These are phyloP conservation scores for Silene coronaria DNA, from an alignment of 179 eudicot species.

Conservation along the genomic window DNA sequence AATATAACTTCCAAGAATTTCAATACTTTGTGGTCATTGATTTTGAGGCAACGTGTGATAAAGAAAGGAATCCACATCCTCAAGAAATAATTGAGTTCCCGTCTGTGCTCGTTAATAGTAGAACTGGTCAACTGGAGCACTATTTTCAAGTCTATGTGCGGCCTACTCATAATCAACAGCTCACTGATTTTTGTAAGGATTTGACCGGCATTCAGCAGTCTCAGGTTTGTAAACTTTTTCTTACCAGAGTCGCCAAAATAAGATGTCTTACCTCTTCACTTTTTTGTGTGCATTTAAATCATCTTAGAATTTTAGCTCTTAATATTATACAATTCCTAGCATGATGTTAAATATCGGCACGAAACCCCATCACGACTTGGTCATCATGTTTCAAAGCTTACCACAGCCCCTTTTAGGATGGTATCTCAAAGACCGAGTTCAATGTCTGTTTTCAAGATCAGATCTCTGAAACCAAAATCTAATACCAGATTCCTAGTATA, in stretches of 20 bases:
- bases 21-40: constrained; percentile 93
- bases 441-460: too few species aligned
- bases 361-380: too few species aligned
- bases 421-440: too few species aligned
- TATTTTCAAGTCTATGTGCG: constrained; percentile 78
- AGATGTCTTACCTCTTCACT: too few species aligned
- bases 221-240: constrained; percentile 47
- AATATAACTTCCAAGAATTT: constrained; percentile 56
- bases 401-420: too few species aligned
- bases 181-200: constrained; percentile 85
- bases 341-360: too few species aligned
- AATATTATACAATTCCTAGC: not conserved
- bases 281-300: not conserved
- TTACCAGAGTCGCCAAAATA: not conserved
- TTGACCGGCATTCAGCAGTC: constrained; percentile 91
- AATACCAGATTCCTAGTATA: too few species aligned
- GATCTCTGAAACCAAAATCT: too few species aligned
- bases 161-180: constrained; percentile 68
- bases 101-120: constrained; percentile 75
- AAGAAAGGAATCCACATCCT: constrained; percentile 63
- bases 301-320: not conserved
- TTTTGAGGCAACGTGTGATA: constrained; percentile 97
- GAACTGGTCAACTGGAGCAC: constrained; percentile 75
- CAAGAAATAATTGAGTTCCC: constrained; percentile 98
- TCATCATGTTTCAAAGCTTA: too few species aligned